Conservation (phyloP, 2,329 filamentous ascomycete genomes). For the Rhexocercosporidium sp. region DNA sequence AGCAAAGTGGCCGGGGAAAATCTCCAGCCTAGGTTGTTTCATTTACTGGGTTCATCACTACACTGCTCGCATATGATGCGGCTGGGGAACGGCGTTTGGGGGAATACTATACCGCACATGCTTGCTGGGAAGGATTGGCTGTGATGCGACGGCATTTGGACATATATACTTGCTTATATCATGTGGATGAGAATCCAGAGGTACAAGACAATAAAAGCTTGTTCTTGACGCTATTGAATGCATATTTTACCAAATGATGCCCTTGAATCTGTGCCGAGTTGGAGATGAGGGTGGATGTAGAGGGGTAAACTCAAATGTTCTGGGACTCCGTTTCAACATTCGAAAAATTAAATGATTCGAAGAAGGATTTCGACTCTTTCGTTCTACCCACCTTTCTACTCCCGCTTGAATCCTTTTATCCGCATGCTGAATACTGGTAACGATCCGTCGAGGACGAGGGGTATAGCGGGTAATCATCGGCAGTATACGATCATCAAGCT, state of each 20-base stretch:
- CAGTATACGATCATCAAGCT: neutral
- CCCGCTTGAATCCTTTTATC: too few relatives aligned
- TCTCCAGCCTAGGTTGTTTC: neutral
- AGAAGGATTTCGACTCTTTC: too few relatives aligned
- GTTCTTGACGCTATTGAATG: neutral
- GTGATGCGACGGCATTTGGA: neutral
- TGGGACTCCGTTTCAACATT: too few relatives aligned
- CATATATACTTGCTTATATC: neutral
- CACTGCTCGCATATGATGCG: slow-evolving; percentile 1
- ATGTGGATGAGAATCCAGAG: neutral
- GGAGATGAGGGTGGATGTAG: neutral
- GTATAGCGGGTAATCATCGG: neutral
- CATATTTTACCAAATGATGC: too few relatives aligned
- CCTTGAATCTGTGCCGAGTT: too few relatives aligned
- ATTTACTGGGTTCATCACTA: neutral
- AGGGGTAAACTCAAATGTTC: neutral
- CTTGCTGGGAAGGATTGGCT: neutral
- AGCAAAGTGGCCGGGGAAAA: neutral
- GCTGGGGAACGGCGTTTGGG: slow-evolving; percentile 10
- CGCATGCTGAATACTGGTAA: too few relatives aligned
- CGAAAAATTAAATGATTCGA: too few relatives aligned
- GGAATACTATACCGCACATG: neutral
- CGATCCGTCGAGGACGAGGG: too few relatives aligned
- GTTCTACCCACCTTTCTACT: too few relatives aligned
- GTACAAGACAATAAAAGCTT: slow-evolving; percentile 10